Conservation (phyloP, 306 rosid species). For the Lathyrus sativus region DNA sequence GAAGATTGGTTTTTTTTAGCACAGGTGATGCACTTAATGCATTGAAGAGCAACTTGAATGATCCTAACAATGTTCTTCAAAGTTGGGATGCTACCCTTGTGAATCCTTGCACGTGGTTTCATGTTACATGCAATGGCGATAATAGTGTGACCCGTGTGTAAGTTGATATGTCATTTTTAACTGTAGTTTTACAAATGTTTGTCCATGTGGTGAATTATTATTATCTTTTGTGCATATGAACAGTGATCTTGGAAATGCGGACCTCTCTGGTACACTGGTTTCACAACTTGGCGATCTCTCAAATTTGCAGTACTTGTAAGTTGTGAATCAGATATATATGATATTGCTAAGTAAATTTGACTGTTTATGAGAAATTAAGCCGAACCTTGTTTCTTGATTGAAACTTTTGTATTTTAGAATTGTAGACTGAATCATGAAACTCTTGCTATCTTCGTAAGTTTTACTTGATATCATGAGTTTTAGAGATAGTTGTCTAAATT, state of each 20-base stretch:
- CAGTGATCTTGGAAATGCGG: slow-evolving; percentile 98
- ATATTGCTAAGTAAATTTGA: slow-evolving; percentile 19
- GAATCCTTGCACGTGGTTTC: slow-evolving; percentile 98
- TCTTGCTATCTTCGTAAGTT: slow-evolving; percentile 7
- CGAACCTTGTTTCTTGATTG: not conserved
- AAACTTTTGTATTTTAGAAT: slow-evolving; percentile 5
- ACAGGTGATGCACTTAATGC: slow-evolving; percentile 94
- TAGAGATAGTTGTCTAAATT: slow-evolving; percentile 12
- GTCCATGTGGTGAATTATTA: slow-evolving; percentile 1
- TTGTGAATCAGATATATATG: slow-evolving; percentile 26
- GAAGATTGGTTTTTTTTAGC: slow-evolving; percentile 38
- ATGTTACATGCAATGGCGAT: slow-evolving; percentile 79
- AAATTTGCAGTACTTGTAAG: slow-evolving; percentile 93
- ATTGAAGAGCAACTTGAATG: slow-evolving; percentile 67
- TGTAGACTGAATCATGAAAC: slow-evolving; percentile 25
- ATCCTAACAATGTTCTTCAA: slow-evolving; percentile 86
- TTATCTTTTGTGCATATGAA: slow-evolving; percentile 29
- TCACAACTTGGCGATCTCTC: slow-evolving; percentile 70
- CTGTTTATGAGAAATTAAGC: slow-evolving; percentile 11
- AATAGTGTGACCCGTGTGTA: slow-evolving; percentile 96
- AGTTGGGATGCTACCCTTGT: slow-evolving; percentile 95
- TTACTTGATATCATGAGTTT: slow-evolving; percentile 15
- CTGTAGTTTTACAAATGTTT: slow-evolving; percentile 12
- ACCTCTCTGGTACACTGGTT: slow-evolving; percentile 77
- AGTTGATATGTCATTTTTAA: slow-evolving; percentile 43